These are phyloP conservation scores for Monilinia fructicola DNA, from an alignment of 2,329 filamentous ascomycete genomes.

Conservation along the genomic window DNA sequence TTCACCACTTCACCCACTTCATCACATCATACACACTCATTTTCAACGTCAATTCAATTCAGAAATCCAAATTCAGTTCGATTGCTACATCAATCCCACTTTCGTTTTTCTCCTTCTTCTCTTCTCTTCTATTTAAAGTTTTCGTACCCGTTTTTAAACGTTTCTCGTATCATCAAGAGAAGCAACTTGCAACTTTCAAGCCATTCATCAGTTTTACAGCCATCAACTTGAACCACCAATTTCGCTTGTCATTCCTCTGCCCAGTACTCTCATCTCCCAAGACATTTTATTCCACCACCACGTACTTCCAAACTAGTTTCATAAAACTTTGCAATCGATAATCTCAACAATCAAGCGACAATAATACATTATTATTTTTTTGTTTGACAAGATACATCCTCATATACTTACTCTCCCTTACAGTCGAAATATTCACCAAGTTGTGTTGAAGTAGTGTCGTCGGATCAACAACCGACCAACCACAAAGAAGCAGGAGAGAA, in stretches of 20 bases:
- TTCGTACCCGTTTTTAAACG: not conserved
- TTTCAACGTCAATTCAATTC: constrained; percentile 5
- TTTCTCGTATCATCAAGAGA: constrained; percentile 7
- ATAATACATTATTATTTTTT: not conserved
- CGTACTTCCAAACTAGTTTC: not conserved
- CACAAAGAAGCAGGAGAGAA: no score
- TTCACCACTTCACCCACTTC: no score
- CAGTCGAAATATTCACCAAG: no score
- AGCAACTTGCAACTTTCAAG: not conserved
- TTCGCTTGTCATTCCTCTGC: not conserved
- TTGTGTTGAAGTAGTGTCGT: no score
- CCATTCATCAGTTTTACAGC: constrained; percentile 1
- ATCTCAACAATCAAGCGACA: not conserved
- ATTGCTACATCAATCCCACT: constrained; percentile 1
- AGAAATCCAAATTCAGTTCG: not conserved
- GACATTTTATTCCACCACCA: not conserved
- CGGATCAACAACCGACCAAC: no score
- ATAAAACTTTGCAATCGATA: not conserved
- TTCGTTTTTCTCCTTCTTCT: not conserved
- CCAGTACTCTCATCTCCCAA: no score
- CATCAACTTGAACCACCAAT: not conserved
- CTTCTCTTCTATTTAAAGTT: not conserved
- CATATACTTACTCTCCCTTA: no score
- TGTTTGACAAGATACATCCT: no score
- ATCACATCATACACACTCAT: constrained; percentile 17